Percentiles rank a stretch among this genome's conserved stretches.
Evolutionary conservation across 2,329 filamentous ascomycete species (phyloP).

Genomic region (Phialophora tarda): DNA sequence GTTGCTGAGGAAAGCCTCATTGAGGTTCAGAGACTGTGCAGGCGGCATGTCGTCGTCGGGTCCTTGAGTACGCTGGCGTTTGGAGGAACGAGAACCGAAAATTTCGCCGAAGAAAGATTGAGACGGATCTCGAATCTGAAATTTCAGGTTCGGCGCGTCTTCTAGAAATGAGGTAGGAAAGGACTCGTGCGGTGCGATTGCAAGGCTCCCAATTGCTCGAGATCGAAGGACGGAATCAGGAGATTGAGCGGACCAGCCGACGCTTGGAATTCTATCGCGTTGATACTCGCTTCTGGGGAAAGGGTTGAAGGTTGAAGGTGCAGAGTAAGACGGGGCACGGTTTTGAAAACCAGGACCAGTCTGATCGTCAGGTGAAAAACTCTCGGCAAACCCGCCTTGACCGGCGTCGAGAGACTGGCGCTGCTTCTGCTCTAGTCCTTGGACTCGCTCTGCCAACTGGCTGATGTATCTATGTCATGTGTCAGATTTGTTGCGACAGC

Average conservation of each 20-base stretch:
- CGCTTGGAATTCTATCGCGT: constrained; percentile 35
- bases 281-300: constrained; percentile 27
- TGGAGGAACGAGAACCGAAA: constrained; percentile 27
- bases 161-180: constrained; percentile 21
- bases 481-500: constrained; percentile 12
- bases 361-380: constrained; percentile 56
- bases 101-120: constrained; percentile 23
- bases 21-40: constrained; percentile 14
- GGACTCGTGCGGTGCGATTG: constrained; percentile 38
- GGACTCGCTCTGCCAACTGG: constrained; percentile 82
- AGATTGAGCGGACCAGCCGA: constrained; percentile 27
- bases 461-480: constrained; percentile 74
- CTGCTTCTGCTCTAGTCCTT: constrained; percentile 80
- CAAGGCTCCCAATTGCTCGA: constrained; percentile 35
- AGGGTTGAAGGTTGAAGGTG: constrained; percentile 44
- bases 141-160: constrained; percentile 15
- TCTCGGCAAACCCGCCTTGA: constrained; percentile 43
- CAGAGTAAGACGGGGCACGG: constrained; percentile 54
- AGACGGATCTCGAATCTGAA: constrained; percentile 14
- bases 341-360: constrained; percentile 45
- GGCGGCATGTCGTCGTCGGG: constrained; percentile 11
- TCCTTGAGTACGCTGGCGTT: constrained; percentile 26
- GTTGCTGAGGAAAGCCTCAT: constrained; percentile 21
- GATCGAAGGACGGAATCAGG: constrained; percentile 12
- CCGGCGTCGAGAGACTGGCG: constrained; percentile 42